phyloP scores from a whole-genome alignment of 192 early-diverging fungal species.

The Coemansia sp. region DNA sequence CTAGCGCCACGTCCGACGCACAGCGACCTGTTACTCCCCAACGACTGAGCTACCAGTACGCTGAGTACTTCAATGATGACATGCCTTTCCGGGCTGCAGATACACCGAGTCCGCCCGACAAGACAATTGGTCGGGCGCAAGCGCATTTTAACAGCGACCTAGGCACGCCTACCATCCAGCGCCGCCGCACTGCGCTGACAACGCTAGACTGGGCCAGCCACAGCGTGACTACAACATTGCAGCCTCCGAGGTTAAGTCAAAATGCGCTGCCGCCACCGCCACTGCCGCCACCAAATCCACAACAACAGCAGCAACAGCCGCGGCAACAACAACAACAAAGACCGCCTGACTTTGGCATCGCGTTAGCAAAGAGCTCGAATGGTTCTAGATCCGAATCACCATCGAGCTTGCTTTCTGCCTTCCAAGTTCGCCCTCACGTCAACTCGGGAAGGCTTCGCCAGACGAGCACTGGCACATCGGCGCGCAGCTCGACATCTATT shows the following conservation, averaged over 20 bases:
- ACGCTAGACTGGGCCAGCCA: constrained; percentile 35
- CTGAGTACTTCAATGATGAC: constrained; percentile 4
- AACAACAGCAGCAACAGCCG: neutral
- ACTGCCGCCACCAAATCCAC: constrained; percentile 11
- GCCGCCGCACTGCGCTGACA: constrained; percentile 42
- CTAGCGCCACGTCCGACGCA: constrained; percentile 4
- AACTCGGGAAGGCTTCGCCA: constrained; percentile 32
- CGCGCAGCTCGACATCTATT: constrained; percentile 49
- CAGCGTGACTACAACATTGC: neutral
- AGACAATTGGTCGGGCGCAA: constrained; percentile 21
- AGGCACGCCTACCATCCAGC: constrained; percentile 38
- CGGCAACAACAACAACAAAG: neutral
- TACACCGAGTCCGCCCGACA: constrained; percentile 46
- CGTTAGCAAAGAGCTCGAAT: neutral
- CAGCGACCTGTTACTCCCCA: constrained; percentile 20
- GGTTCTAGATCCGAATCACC: constrained; percentile 19
- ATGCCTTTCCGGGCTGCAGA: constrained; percentile 14
- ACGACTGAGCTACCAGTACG: constrained; percentile 34
- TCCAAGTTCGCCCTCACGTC: constrained; percentile 30
- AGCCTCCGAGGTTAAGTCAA: neutral
- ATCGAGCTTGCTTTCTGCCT: constrained; percentile 35
- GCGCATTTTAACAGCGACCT: constrained; percentile 14
- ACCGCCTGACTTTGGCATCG: neutral
- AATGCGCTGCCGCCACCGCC: constrained; percentile 16
- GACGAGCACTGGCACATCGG: constrained; percentile 25